Evolutionary conservation across 192 early-diverging fungal species (phyloP).

Genomic region (Coemansia sp.): DNA sequence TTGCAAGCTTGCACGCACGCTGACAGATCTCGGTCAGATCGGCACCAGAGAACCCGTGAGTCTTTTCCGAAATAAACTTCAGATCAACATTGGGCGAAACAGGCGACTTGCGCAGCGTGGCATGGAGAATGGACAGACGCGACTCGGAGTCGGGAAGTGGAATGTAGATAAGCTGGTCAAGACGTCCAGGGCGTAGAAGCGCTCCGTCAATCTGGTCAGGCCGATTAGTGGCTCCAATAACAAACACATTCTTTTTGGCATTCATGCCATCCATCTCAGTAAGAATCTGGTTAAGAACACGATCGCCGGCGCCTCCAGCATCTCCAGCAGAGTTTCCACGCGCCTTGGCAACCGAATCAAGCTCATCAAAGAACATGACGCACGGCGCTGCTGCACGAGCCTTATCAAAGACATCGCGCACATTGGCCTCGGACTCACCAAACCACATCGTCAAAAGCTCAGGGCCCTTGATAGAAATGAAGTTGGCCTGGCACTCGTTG

Average conservation of each 20-base stretch:
- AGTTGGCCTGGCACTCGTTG: conserved; percentile 99
- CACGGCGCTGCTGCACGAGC: conserved; percentile 96
- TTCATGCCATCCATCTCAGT: conserved; percentile 99
- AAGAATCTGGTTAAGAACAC: conserved; percentile 98
- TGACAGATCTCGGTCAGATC: conserved; percentile 99
- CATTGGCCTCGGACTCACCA: conserved; percentile 99
- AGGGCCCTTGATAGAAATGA: conserved; percentile 99
- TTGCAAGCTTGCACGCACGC: conserved; percentile 95
- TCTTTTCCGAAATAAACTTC: conserved; percentile 80
- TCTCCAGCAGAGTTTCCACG: conserved; percentile 82
- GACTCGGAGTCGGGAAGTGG: conserved; percentile 89
- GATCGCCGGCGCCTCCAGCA: conserved; percentile 91
- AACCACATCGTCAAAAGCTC: conserved; percentile 99
- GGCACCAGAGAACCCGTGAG: conserved; percentile 96
- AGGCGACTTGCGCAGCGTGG: conserved; percentile 94
- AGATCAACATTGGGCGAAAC: conserved; percentile 80
- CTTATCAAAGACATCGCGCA: conserved; percentile 99
- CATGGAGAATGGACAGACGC: conserved; percentile 79
- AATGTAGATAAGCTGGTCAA: conserved; percentile 99
- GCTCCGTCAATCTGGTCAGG: conserved; percentile 99
- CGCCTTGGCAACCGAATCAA: conserved; percentile 97
- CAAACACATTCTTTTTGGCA: conserved; percentile 99
- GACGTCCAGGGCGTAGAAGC: conserved; percentile 95
- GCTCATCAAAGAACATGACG: conserved; percentile 99
- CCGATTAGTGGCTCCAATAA: conserved; percentile 98